Evolutionary conservation across 768 basidiomycete species (phyloP), one percentile per base, ranked within the genome.

Genomic region (Naganishia vaughanmartiniae): DNA sequence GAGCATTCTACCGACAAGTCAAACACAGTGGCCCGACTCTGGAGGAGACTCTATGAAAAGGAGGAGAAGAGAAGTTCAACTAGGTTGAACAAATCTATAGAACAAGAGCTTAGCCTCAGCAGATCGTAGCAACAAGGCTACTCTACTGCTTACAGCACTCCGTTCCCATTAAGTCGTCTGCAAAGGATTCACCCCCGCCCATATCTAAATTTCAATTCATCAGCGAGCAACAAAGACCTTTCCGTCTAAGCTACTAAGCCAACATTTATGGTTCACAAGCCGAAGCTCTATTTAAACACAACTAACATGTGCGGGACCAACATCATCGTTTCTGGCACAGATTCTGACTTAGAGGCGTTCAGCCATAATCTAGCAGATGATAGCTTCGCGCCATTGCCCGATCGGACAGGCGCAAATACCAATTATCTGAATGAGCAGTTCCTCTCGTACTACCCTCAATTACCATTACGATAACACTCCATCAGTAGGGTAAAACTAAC

Each of bases 401-500:
- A 86, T 88, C 86, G 85, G 87, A 87, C 87, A 87, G 86, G 84
- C 82, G 85, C 87, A 88, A 87, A 87, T 87, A 88, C 87, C 87
- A 88, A 88, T 86, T 88, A 87, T 88, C 87, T 86, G 87, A 88
- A 89, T 87, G 85, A 86, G 86, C 86, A 84, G 88, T 89, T 88
- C 88, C 87, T 88, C 87, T 88, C 85, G 86, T 88, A 88, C 87
- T 88, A 87, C 86, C 87, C 86, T 86, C 85, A 86, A 88, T 88
- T 88, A 87, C 87, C 86, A 84, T 88, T 86, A 85, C 84, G 85
- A 87, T 83, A 84, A 87, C 86, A 80, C 86, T 86, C 85, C 87
- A 88, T 87, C 87, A 88, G 87, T 87, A 89, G 87, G 87, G 87
- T 88, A 89, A 88, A 88, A 89, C 87, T 88, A 89, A 88, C 87